phyloP scores from a whole-genome alignment of 495 filamentous ascomycete genomes.

The Talaromyces proteolyticus region DNA sequence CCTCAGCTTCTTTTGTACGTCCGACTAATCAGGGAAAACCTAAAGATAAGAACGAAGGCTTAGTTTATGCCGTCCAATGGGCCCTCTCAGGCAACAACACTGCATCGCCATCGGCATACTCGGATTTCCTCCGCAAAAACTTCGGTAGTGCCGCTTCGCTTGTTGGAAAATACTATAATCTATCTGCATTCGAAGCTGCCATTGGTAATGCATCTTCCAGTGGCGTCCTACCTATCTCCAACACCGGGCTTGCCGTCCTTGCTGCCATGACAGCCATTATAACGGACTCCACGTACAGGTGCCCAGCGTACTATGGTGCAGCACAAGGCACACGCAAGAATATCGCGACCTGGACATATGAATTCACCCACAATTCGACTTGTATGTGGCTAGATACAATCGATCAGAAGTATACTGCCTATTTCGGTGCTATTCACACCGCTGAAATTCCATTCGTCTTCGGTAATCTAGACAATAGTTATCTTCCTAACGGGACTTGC shows the following conservation, averaged over 20 bases:
- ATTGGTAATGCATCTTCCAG: background rate
- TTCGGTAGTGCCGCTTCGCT: slow-evolving; percentile 21
- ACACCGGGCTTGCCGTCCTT: slow-evolving; percentile 7
- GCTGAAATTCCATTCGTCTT: slow-evolving; percentile 38
- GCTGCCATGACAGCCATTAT: slow-evolving; percentile 17
- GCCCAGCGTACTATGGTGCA: slow-evolving; percentile 20
- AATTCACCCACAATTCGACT: slow-evolving; percentile 24
- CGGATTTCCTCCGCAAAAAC: slow-evolving; percentile 19
- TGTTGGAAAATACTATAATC: slow-evolving; percentile 25
- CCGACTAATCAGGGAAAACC: slow-evolving; percentile 3
- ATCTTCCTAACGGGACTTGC: slow-evolving; percentile 20
- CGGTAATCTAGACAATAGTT: slow-evolving; percentile 17
- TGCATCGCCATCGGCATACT: slow-evolving; percentile 14
- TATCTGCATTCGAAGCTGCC: slow-evolving; percentile 13
- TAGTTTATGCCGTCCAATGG: slow-evolving; percentile 9
- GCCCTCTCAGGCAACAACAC: background rate
- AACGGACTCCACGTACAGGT: slow-evolving; percentile 24
- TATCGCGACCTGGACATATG: slow-evolving; percentile 25
- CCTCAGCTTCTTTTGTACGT: background rate
- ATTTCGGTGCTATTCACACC: slow-evolving; percentile 25
- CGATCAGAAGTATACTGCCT: slow-evolving; percentile 6
- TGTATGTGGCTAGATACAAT: slow-evolving; percentile 21
- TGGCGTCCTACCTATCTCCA: background rate
- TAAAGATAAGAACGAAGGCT: slow-evolving; percentile 18
- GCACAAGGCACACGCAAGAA: slow-evolving; percentile 12